phyloP scores from a whole-genome alignment of 805 yeast species.

The Saccharomycopsis amapae region DNA sequence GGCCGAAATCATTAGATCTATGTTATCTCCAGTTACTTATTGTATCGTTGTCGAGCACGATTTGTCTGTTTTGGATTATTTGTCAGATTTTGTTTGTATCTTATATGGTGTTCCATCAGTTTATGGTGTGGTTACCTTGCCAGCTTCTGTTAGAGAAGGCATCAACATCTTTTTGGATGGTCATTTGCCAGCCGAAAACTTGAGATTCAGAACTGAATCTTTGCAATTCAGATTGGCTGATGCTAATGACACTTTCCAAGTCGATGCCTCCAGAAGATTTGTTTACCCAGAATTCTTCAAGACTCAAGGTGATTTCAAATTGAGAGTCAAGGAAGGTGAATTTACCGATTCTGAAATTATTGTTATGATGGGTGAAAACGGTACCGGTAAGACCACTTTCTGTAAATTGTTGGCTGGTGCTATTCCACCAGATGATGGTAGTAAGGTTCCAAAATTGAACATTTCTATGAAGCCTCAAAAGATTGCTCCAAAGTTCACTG shows the following conservation, averaged over 20 bases:
- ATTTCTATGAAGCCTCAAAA: slow-evolving; percentile 99
- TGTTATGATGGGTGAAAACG: slow-evolving; percentile 99
- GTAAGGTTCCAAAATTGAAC: slow-evolving; percentile 76
- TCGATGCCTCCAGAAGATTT: slow-evolving; percentile 75
- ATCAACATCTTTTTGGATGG: slow-evolving; percentile 98
- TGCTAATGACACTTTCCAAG: slow-evolving; percentile 67
- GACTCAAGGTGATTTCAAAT: slow-evolving; percentile 94
- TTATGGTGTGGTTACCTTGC: slow-evolving; percentile 96
- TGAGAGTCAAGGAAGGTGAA: slow-evolving; percentile 76
- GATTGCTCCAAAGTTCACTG: slow-evolving; percentile 97
- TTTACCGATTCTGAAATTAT: slow-evolving; percentile 94
- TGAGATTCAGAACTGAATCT: slow-evolving; percentile 94
- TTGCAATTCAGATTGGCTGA: slow-evolving; percentile 90
- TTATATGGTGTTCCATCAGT: slow-evolving; percentile 97
- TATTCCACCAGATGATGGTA: slow-evolving; percentile 73
- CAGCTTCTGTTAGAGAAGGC: slow-evolving; percentile 97
- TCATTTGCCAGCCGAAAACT: slow-evolving; percentile 92
- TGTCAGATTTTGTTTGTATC: slow-evolving; percentile 95
- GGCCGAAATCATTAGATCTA: slow-evolving; percentile 85
- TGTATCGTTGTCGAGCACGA: slow-evolving; percentile 99
- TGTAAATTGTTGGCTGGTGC: slow-evolving; percentile 95
- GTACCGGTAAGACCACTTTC: slow-evolving; percentile 98
- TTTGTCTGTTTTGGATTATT: slow-evolving; percentile 91
- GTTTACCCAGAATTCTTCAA: slow-evolving; percentile 75
- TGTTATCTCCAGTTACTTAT: slow-evolving; percentile 68